These are phyloP conservation scores for Suillus brevipes DNA, from an alignment of 768 basidiomycete species.

Conservation along the genomic window DNA sequence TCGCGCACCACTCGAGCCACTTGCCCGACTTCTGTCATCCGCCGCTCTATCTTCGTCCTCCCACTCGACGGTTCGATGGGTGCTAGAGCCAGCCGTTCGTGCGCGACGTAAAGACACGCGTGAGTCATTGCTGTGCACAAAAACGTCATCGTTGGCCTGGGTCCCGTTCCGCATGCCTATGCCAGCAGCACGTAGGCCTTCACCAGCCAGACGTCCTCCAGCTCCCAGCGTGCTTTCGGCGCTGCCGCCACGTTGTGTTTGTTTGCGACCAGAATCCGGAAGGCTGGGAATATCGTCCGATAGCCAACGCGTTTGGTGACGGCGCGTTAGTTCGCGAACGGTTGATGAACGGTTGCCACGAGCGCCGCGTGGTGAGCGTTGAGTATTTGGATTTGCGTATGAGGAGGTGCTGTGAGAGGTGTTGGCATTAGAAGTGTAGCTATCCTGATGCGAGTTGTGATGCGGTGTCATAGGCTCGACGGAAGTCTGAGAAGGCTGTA, in stretches of 20 bases:
- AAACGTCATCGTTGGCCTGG: slow-evolving; percentile 38
- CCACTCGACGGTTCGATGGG: slow-evolving; percentile 22
- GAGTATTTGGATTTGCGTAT: slow-evolving; percentile 24
- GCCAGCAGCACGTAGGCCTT: slow-evolving; percentile 72
- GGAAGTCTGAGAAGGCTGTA: slow-evolving; percentile 23
- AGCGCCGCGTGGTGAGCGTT: slow-evolving; percentile 31
- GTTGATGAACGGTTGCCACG: slow-evolving; percentile 43
- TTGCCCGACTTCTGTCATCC: slow-evolving; percentile 25
- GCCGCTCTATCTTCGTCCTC: slow-evolving; percentile 24
- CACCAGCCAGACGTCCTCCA: slow-evolving; percentile 58
- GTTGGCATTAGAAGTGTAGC: slow-evolving; percentile 18
- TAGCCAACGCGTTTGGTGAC: slow-evolving; percentile 54
- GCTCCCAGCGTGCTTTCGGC: slow-evolving; percentile 62
- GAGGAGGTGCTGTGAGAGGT: slow-evolving; percentile 27
- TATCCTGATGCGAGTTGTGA: slow-evolving; percentile 26
- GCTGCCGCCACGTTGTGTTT: slow-evolving; percentile 63
- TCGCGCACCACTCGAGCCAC: slow-evolving; percentile 25
- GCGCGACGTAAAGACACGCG: slow-evolving; percentile 20
- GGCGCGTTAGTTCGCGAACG: slow-evolving; percentile 47
- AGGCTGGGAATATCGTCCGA: slow-evolving; percentile 46
- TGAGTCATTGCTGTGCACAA: slow-evolving; percentile 26
- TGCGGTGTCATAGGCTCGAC: slow-evolving; percentile 44
- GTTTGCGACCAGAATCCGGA: slow-evolving; percentile 45
- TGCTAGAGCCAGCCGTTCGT: slow-evolving; percentile 7
- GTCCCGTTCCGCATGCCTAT: slow-evolving; percentile 43